A percentile compares a stretch with the other conserved stretches of the same genome.
phyloP scores from a whole-genome alignment of 1,139 yeast genomes.

The Taphrina deformans region DNA sequence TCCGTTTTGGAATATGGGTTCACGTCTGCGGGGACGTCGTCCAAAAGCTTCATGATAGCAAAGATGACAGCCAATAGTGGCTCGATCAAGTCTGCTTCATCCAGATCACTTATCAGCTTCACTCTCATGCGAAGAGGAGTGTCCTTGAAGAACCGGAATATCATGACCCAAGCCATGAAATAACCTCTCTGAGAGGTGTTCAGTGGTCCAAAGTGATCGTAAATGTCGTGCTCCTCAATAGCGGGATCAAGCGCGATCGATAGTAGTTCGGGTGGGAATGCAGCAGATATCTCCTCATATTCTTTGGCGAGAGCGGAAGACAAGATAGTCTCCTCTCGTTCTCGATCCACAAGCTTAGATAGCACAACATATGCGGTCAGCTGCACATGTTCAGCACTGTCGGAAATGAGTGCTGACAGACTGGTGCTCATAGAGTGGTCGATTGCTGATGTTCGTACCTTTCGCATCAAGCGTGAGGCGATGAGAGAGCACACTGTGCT shows the following conservation, averaged over 20 bases:
- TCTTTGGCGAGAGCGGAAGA: conserved; percentile 31
- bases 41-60: conserved; percentile 37
- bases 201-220: conserved; percentile 24
- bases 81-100: conserved; percentile 52
- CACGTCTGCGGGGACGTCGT: conserved; percentile 36
- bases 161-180: conserved; percentile 69
- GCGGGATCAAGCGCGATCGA: conserved; percentile 43
- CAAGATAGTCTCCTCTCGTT: conserved; percentile 24
- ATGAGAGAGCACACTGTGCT: conserved; percentile 47
- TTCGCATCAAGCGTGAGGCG: conserved; percentile 43
- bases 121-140: conserved; percentile 49
- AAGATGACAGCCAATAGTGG: conserved; percentile 43
- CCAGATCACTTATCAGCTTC: conserved; percentile 60
- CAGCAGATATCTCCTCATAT: conserved; percentile 39
- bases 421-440: neutral
- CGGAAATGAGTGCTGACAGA: neutral
- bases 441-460: neutral
- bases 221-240: conserved; percentile 17
- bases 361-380: conserved; percentile 6
- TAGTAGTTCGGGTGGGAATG: conserved; percentile 44
- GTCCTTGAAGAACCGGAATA: conserved; percentile 64
- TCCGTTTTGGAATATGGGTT: conserved; percentile 32
- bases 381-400: conserved; percentile 15
- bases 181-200: conserved; percentile 45
- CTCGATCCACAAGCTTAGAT: conserved; percentile 1